Conservation (phyloP, 2,329 filamentous ascomycete genomes). For the Bipolaris zeicola region DNA sequence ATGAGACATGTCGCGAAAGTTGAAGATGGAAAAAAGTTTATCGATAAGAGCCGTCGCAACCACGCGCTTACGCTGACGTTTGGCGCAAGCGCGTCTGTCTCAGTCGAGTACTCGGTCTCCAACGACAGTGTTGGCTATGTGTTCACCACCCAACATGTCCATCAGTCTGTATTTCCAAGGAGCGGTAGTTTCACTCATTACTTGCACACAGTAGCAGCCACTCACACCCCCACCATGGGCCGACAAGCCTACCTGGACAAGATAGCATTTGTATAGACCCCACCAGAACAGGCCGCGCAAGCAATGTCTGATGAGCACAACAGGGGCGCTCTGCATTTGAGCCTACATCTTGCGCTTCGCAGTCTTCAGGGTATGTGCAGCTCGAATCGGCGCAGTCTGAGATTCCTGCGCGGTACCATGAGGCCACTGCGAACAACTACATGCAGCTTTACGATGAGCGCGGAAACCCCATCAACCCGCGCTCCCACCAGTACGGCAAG, state of each 20-base stretch:
- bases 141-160: neutral
- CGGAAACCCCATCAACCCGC: slow-evolving; percentile 52
- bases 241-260: slow-evolving; percentile 47
- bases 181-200: neutral
- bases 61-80: slow-evolving; percentile 25
- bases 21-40: slow-evolving; percentile 41
- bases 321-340: slow-evolving; percentile 52
- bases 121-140: neutral
- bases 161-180: neutral
- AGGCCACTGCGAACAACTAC: slow-evolving; percentile 34
- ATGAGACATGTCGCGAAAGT: slow-evolving; percentile 23
- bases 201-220: neutral
- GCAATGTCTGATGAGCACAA: slow-evolving; percentile 21
- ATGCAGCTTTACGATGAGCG: slow-evolving; percentile 53
- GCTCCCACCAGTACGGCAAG: slow-evolving; percentile 48
- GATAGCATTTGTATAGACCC: slow-evolving; percentile 43
- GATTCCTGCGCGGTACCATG: slow-evolving; percentile 29
- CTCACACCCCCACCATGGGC: slow-evolving; percentile 31
- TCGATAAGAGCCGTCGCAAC: slow-evolving; percentile 37
- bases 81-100: slow-evolving; percentile 20
- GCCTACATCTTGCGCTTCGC: slow-evolving; percentile 32
- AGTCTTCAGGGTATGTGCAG: slow-evolving; percentile 37
- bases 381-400: slow-evolving; percentile 33
- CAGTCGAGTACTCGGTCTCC: neutral
- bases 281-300: neutral